These are phyloP conservation scores for Tillandsia fasciculata DNA, from an alignment of 176 grass and related monocot genomes.

Conservation along the genomic window DNA sequence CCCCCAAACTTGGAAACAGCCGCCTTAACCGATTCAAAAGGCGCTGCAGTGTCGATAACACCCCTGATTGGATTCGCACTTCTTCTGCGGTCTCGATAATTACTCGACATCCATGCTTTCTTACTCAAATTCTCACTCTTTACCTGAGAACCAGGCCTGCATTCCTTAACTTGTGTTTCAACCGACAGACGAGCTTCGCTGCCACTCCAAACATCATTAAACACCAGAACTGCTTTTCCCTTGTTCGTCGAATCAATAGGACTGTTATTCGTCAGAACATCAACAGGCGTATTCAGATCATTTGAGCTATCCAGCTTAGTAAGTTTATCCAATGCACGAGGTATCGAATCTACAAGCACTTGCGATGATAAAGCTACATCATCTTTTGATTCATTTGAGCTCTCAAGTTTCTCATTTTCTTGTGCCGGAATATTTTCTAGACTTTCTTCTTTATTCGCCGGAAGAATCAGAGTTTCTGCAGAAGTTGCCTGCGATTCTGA, in stretches of 20 bases:
- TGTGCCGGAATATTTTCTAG: background rate
- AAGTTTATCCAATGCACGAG: constrained; percentile 1
- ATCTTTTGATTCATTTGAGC: constrained; percentile 3
- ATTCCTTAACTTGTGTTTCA: constrained; percentile 28
- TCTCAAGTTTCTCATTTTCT: background rate
- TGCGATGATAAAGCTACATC: constrained; percentile 5
- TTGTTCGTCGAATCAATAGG: constrained; percentile 15
- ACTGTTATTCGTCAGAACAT: background rate
- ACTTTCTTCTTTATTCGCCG: constrained; percentile 27
- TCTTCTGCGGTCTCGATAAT: constrained; percentile 1
- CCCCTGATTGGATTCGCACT: constrained; percentile 36
- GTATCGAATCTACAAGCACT: constrained; percentile 13
- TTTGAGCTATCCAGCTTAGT: constrained; percentile 5
- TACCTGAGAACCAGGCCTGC: constrained; percentile 7
- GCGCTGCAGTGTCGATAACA: constrained; percentile 59
- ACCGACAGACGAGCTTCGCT: background rate
- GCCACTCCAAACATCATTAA: constrained; percentile 22
- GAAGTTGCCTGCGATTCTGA: constrained; percentile 25
- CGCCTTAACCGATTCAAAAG: constrained; percentile 89
- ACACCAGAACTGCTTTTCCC: constrained; percentile 10
- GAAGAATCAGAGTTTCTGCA: constrained; percentile 6
- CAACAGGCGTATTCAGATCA: constrained; percentile 3
- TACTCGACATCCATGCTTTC: constrained; percentile 29
- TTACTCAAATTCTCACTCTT: constrained; percentile 14
- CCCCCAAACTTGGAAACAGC: constrained; percentile 87